These are phyloP conservation scores for Mercurialis annua DNA, from an alignment of 345 rosid genomes.

Conservation along the genomic window DNA sequence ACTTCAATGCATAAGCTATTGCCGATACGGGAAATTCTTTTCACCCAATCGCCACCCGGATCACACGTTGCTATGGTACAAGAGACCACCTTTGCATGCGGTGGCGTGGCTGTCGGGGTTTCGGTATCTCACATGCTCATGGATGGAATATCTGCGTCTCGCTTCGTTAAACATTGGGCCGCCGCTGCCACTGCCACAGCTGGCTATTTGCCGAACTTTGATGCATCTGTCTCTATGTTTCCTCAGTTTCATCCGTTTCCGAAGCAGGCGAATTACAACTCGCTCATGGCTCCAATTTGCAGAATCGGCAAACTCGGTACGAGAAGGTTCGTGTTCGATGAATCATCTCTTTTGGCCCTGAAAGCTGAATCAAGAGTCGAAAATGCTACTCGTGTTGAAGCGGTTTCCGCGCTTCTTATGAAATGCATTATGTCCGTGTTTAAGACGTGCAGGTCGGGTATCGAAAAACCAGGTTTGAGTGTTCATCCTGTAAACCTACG, in stretches of 20 bases:
- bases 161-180: not conserved
- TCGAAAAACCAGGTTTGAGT: conserved; percentile 26
- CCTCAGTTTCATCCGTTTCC: not conserved
- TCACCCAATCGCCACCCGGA: not conserved
- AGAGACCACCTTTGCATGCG: not conserved
- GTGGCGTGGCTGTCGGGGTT: not conserved
- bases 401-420: conserved; percentile 43
- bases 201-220: not conserved
- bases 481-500: conserved; percentile 37
- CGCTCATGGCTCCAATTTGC: not conserved
- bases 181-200: too few species aligned
- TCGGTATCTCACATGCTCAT: not conserved
- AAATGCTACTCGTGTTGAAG: conserved; percentile 43
- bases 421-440: conserved; percentile 30
- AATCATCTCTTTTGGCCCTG: conserved; percentile 26
- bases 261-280: not conserved
- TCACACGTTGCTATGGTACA: not conserved
- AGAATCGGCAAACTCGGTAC: conserved; percentile 9
- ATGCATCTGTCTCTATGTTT: not conserved
- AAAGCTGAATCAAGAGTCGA: conserved; percentile 30
- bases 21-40: too few species aligned
- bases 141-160: not conserved
- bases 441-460: conserved; percentile 17
- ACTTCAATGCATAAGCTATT: not conserved
- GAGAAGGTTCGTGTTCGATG: conserved; percentile 41